These are phyloP conservation scores for Cornus suecica DNA, from an alignment of 148 eudicot genomes.

Conservation along the genomic window DNA sequence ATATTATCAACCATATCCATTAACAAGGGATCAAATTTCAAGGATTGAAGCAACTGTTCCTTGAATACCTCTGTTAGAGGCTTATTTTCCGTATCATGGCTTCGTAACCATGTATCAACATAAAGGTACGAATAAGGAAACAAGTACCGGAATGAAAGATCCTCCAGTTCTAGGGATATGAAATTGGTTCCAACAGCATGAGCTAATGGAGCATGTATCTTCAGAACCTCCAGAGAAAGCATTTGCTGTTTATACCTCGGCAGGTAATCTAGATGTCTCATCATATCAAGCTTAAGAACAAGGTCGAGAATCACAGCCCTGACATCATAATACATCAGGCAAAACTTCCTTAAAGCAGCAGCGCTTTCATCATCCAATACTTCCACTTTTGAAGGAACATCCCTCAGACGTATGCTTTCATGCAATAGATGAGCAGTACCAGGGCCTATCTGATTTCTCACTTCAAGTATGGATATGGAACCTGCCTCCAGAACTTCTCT, in stretches of 20 bases:
- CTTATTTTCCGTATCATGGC: slow-evolving; percentile 67
- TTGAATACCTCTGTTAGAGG: slow-evolving; percentile 61
- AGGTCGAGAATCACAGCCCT: slow-evolving; percentile 88
- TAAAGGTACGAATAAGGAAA: slow-evolving; percentile 91
- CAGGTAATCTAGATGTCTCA: slow-evolving; percentile 79
- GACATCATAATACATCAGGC: slow-evolving; percentile 83
- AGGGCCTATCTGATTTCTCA: slow-evolving; percentile 61
- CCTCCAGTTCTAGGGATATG: slow-evolving; percentile 81
- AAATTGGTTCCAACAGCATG: slow-evolving; percentile 74
- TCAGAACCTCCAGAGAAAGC: slow-evolving; percentile 77
- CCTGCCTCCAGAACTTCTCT: slow-evolving; percentile 84
- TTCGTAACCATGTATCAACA: slow-evolving; percentile 84
- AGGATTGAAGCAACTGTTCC: slow-evolving; percentile 49
- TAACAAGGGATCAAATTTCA: slow-evolving; percentile 51
- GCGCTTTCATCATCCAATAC: slow-evolving; percentile 72
- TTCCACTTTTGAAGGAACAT: slow-evolving; percentile 58
- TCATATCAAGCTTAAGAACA: slow-evolving; percentile 71
- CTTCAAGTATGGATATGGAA: slow-evolving; percentile 55
- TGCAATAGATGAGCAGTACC: slow-evolving; percentile 85
- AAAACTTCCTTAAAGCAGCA: slow-evolving; percentile 75
- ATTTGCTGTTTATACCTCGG: slow-evolving; percentile 82
- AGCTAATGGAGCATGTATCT: slow-evolving; percentile 90
- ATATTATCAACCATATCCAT: slow-evolving; percentile 59
- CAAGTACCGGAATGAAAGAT: slow-evolving; percentile 77
- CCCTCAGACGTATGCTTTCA: slow-evolving; percentile 79